Conservation (phyloP, 345 rosid species). For the Physaria fendleri region DNA sequence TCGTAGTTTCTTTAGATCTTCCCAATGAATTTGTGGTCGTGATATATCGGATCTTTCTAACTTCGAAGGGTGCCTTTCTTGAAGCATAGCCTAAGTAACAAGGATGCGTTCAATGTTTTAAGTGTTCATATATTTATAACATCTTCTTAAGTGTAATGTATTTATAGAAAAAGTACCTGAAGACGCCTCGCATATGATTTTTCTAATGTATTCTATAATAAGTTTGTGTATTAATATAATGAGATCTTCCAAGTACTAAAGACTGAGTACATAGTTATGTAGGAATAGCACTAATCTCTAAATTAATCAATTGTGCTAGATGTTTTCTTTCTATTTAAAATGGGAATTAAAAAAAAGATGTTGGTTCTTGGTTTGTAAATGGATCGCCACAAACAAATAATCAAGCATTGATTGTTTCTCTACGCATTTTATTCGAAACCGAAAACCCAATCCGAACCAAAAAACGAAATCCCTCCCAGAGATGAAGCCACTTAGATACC, state of each 20-base stretch:
- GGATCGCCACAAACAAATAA: too few relatives aligned
- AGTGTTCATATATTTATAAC: too few relatives aligned
- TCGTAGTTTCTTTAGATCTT: slow-evolving; percentile 49
- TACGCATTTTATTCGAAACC: too few relatives aligned
- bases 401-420: too few relatives aligned
- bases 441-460: too few relatives aligned
- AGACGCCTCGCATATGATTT: slow-evolving; percentile 52
- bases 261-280: not conserved
- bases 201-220: too few relatives aligned
- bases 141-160: not conserved
- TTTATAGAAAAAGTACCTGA: slow-evolving; percentile 36
- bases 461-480: too few relatives aligned
- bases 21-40: slow-evolving; percentile 78
- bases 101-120: not conserved
- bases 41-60: slow-evolving; percentile 29
- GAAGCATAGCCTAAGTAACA: slow-evolving; percentile 45
- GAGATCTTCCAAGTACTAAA: not conserved
- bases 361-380: too few relatives aligned
- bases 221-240: not conserved
- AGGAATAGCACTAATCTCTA: not conserved
- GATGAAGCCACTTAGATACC: too few relatives aligned
- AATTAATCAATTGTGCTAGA: too few relatives aligned
- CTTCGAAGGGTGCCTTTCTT: slow-evolving; percentile 27
- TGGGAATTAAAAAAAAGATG: too few relatives aligned
- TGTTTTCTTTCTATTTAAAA: too few relatives aligned